These are phyloP conservation scores for Bromus sterilis DNA, from an alignment of 176 grass and related monocot genomes.

Conservation along the genomic window DNA sequence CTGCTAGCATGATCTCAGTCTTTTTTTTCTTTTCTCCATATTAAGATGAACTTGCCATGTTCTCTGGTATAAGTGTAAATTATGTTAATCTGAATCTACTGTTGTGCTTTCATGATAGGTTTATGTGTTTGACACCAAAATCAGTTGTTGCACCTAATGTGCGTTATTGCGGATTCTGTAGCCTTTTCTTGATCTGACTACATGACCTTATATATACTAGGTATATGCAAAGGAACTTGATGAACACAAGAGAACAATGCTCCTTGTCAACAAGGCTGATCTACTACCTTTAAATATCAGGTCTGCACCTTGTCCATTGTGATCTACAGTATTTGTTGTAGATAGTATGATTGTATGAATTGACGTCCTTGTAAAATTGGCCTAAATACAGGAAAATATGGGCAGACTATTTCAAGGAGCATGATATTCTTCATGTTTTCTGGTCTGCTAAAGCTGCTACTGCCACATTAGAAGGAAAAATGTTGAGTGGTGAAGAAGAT, in stretches of 20 bases:
- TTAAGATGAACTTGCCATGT: not conserved
- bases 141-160: not conserved
- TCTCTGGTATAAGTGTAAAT: not conserved
- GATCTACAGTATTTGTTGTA: not conserved
- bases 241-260: constrained; percentile 74
- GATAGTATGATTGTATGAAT: not conserved
- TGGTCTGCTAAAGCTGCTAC: constrained; percentile 95
- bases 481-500: constrained; percentile 28
- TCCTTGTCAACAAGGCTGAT: constrained; percentile 98
- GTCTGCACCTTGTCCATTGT: constrained; percentile 13
- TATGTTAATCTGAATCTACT: not conserved
- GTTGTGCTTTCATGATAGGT: not conserved
- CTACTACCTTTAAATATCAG: constrained; percentile 73
- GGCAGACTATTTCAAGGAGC: constrained; percentile 72
- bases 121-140: not conserved
- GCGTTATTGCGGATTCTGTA: not conserved
- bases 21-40: not conserved
- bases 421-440: constrained; percentile 74
- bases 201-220: constrained; percentile 36
- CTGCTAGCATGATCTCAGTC: not conserved
- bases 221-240: constrained; percentile 77
- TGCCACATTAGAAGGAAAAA: constrained; percentile 79
- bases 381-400: constrained; percentile 58
- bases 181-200: not conserved
- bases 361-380: constrained; percentile 8